Evolutionary conservation across 2,329 filamentous ascomycete species (phyloP), one percentile per base, ranked within the genome.

Genomic region (Phaeosphaeria sp.): DNA sequence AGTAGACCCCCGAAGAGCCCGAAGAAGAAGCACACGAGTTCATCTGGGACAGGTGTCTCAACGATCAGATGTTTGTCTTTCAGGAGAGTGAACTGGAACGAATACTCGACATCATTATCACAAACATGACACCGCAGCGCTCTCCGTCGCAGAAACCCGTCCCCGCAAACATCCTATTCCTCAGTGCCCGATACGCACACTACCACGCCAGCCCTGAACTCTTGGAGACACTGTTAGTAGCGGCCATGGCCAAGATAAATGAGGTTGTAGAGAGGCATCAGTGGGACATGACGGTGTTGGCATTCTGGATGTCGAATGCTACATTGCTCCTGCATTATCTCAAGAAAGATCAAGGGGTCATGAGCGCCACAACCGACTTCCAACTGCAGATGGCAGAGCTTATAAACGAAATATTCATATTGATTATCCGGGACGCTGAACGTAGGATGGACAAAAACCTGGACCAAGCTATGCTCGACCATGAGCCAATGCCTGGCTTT

Each of bases 61-160:
- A 97, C 74, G 95, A 99, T 75, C 95, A 99, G 76, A 99, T 99
- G 95, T 99, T 99, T 75, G 95, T 99, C 39, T 99, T 99, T 75
- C 95, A 99, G 76, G 94, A 98, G 67, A 90, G 87, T 73, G 94
- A 99, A 73, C 85, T 99, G 51, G 90, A 94, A 57, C 89, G 90
- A 57, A 97, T 99, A 70, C 85, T 99, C 65, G 91, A 97, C 73
- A 95, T 98, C 54, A 89, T 98, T 73, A 96, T 99, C 73, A 98
- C 94, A 60, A 94, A 95, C 71, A 98, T 99, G 95, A 96, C 92
- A 0, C 95, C 95, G 1, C 93, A 97, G 79, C 85, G 95, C 68
- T 97, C 94, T 27, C 92, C 93, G 0, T 91, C 93, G n/a, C 95
- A 99, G 74, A 99, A 99, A 70, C 95, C 95, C 0, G 93, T 99